Percentiles rank a stretch among this genome's conserved stretches.
Evolutionary conservation across 495 filamentous ascomycete genomes (phyloP).

Genomic region (Tetracladium marchalianum): DNA sequence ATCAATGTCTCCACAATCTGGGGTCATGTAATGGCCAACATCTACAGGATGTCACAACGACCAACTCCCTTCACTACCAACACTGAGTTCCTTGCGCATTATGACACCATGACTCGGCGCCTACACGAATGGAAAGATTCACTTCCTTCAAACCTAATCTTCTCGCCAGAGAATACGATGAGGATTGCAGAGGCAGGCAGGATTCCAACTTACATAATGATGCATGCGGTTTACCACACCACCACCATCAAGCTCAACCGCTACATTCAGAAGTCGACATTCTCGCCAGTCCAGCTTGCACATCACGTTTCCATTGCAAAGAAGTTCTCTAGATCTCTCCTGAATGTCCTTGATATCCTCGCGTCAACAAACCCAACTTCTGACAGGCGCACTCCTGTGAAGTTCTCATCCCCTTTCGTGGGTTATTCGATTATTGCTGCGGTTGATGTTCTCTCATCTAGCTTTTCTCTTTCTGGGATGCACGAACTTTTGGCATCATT

Average conservation of each 20-base stretch:
- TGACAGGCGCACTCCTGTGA: constrained; percentile 15
- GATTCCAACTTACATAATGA: constrained; percentile 42
- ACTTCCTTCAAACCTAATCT: constrained; percentile 32
- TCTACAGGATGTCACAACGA: constrained; percentile 43
- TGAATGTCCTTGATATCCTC: constrained; percentile 22
- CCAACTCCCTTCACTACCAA: constrained; percentile 23
- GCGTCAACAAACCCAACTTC: constrained; percentile 14
- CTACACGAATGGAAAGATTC: constrained; percentile 42
- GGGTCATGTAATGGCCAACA: constrained; percentile 51
- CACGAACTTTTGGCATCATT: constrained; percentile 7
- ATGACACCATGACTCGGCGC: constrained; percentile 34
- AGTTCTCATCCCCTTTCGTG: constrained; percentile 32
- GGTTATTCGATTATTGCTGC: constrained; percentile 36
- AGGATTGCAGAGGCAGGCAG: constrained; percentile 33
- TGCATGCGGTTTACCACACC: constrained; percentile 53
- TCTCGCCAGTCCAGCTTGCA: constrained; percentile 22
- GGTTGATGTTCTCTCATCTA: constrained; percentile 35
- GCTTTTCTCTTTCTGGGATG: constrained; percentile 20
- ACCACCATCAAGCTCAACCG: constrained; percentile 53
- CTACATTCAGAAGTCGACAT: constrained; percentile 35
- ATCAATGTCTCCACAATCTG: constrained; percentile 52
- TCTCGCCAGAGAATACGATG: constrained; percentile 41
- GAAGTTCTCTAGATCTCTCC: constrained; percentile 33
- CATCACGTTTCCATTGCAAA: constrained; percentile 31
- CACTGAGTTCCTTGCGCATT: constrained; percentile 27